These are phyloP conservation scores for Zygosaccharomyces rouxii DNA, from an alignment of 805 yeast species.

Conservation along the genomic window DNA sequence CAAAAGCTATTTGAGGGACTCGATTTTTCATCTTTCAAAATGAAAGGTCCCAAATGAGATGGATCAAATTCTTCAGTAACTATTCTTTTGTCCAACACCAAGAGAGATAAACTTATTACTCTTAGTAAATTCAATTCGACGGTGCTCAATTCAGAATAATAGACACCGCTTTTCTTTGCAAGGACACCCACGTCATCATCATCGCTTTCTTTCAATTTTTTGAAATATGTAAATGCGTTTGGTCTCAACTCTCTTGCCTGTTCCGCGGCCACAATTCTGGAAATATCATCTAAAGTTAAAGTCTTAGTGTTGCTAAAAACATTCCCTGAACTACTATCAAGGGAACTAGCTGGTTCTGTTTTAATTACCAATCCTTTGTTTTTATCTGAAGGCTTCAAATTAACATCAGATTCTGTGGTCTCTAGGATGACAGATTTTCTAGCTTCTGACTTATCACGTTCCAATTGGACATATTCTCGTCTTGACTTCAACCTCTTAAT, in stretches of 20 bases:
- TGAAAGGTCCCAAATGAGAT: conserved; percentile 49
- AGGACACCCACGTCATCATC: conserved; percentile 21
- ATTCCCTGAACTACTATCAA: conserved; percentile 30
- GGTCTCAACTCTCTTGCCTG: conserved; percentile 93
- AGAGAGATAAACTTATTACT: conserved; percentile 44
- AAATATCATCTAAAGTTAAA: conserved; percentile 90
- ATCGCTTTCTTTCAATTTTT: conserved; percentile 34
- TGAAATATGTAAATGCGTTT: conserved; percentile 83
- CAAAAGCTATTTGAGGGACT: conserved; percentile 24
- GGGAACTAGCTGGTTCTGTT: conserved; percentile 43
- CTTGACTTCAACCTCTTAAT: conserved; percentile 71
- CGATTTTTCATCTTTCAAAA: conserved; percentile 57
- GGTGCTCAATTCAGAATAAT: conserved; percentile 51
- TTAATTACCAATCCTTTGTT: conserved; percentile 33
- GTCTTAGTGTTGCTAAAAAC: conserved; percentile 76
- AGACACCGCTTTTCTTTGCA: conserved; percentile 37
- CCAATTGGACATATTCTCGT: conserved; percentile 52
- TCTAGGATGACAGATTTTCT: conserved; percentile 64
- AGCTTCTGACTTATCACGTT: conserved; percentile 53
- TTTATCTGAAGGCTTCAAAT: conserved; percentile 17
- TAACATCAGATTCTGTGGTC: conserved; percentile 38
- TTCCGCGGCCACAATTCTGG: conserved; percentile 94
- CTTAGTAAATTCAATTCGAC: conserved; percentile 50
- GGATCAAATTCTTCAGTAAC: conserved; percentile 11
- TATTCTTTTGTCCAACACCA: conserved; percentile 25